Evolutionary conservation across 441 rosid species (phyloP).

Genomic region (Gossypium aridum): DNA sequence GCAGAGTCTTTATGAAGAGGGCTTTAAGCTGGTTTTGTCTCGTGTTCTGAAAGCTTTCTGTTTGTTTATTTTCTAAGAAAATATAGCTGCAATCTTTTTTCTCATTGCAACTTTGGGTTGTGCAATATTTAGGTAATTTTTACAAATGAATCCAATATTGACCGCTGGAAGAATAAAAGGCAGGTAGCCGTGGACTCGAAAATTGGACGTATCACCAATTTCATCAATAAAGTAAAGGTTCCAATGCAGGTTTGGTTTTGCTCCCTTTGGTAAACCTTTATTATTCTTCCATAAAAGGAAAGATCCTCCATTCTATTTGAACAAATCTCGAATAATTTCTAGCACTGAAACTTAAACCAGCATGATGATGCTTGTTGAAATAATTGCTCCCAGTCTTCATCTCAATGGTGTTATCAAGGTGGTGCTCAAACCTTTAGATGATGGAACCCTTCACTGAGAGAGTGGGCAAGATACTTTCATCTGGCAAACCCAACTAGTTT

Average conservation of each 20-base stretch:
- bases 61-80: background rate
- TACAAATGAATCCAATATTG: slow-evolving; percentile 93
- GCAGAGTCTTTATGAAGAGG: slow-evolving; percentile 58
- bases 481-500: slow-evolving; percentile 1
- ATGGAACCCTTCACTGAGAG: background rate
- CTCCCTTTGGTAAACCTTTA: background rate
- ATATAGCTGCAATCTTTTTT: slow-evolving; percentile 6
- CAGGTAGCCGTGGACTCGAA: slow-evolving; percentile 90
- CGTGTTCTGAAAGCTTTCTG: slow-evolving; percentile 1
- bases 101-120: background rate
- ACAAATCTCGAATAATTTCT: background rate
- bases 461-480: background rate
- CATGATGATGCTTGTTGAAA: background rate
- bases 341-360: background rate
- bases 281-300: background rate
- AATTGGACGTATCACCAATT: slow-evolving; percentile 75
- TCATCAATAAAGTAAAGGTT: slow-evolving; percentile 61
- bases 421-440: background rate
- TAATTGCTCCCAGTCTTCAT: background rate
- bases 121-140: slow-evolving; percentile 62
- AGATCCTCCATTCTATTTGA: background rate
- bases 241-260: slow-evolving; percentile 87
- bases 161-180: slow-evolving; percentile 91
- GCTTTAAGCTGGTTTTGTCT: slow-evolving; percentile 76
- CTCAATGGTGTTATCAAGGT: background rate